Evolutionary conservation across 73 alveolate genomes (phyloP).

Genomic region (Paramecium tetraurelia): DNA sequence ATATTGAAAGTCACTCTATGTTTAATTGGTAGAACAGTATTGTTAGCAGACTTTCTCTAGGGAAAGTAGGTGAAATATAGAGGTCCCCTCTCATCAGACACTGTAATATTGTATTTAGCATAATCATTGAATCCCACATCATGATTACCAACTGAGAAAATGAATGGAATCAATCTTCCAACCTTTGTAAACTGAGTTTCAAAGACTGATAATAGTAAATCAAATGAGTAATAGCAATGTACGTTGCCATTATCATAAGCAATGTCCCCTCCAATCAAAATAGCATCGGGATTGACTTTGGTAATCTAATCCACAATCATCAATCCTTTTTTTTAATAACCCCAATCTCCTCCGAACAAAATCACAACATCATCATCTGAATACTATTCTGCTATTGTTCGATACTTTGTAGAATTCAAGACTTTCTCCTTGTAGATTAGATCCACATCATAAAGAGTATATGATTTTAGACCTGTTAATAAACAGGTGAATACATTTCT

Average conservation of each 20-base stretch:
- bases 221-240: conserved; percentile 68
- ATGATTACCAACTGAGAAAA: conserved; percentile 60
- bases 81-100: conserved; percentile 54
- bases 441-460: background rate
- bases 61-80: conserved; percentile 57
- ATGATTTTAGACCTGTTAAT: background rate
- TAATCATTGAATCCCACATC: conserved; percentile 62
- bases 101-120: conserved; percentile 50
- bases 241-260: conserved; percentile 71
- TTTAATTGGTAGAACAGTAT: conserved; percentile 43
- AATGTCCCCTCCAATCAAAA: conserved; percentile 74
- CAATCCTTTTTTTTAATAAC: conserved; percentile 57
- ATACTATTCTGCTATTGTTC: background rate
- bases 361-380: background rate
- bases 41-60: background rate
- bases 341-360: conserved; percentile 64
- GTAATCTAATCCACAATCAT: conserved; percentile 45
- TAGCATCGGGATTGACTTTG: conserved; percentile 62
- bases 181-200: background rate
- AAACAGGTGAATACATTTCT: conserved; percentile 48
- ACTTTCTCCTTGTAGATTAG: background rate
- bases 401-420: background rate
- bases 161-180: conserved; percentile 52
- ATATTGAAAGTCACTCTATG: conserved; percentile 51
- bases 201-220: conserved; percentile 25